These are phyloP conservation scores for Gnomoniopsis smithogilvyi DNA, from an alignment of 2,329 filamentous ascomycete genomes.

Conservation along the genomic window DNA sequence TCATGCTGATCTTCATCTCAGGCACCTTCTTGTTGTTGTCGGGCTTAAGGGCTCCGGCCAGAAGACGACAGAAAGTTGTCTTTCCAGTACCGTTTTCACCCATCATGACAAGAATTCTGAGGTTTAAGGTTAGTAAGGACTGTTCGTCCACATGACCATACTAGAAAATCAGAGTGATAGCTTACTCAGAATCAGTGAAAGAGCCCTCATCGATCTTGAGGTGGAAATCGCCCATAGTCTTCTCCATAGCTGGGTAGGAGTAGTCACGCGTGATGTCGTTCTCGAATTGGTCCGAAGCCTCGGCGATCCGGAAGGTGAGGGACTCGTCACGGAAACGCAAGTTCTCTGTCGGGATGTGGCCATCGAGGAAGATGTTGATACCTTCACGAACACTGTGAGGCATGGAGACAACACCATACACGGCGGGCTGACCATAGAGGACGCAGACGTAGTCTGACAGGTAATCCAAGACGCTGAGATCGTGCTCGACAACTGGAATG, in stretches of 20 bases:
- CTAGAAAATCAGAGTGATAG: neutral
- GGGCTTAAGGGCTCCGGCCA: constrained; percentile 90
- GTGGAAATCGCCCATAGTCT: constrained; percentile 86
- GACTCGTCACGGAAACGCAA: constrained; percentile 97
- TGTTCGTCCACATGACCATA: too few relatives aligned
- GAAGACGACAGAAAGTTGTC: constrained; percentile 96
- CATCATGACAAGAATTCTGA: constrained; percentile 93
- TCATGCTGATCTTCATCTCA: constrained; percentile 97
- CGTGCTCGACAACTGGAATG: constrained; percentile 82
- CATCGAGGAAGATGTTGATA: constrained; percentile 94
- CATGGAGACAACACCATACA: constrained; percentile 96
- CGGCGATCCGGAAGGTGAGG: constrained; percentile 89
- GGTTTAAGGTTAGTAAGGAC: neutral
- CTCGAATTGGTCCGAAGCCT: constrained; percentile 84
- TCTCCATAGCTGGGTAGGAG: constrained; percentile 85
- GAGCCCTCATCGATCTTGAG: constrained; percentile 76
- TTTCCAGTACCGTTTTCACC: constrained; percentile 99
- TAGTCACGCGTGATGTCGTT: constrained; percentile 83
- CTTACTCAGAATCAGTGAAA: constrained; percentile 86
- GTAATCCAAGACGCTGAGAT: constrained; percentile 97
- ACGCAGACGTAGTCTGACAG: constrained; percentile 98
- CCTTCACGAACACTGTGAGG: constrained; percentile 96
- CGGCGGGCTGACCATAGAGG: constrained; percentile 89
- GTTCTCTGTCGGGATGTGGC: constrained; percentile 97
- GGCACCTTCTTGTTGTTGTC: constrained; percentile 77